Conservation (phyloP, 305 asterid species). For the Lippia alba region DNA sequence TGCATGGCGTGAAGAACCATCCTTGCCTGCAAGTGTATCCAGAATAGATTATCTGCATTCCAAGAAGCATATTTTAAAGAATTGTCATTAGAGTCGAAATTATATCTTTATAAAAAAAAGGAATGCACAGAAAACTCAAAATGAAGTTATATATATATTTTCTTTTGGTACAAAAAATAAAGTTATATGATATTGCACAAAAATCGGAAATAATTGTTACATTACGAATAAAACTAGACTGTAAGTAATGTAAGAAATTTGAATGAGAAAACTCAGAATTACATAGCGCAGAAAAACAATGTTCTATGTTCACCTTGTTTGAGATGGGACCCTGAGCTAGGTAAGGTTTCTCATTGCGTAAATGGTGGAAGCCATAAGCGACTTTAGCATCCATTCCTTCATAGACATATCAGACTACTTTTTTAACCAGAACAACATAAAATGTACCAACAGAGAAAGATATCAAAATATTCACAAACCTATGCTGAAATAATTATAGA, state of each 20-base stretch:
- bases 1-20: conserved; percentile 96
- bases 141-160: background rate
- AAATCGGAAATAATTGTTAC: no score
- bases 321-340: conserved; percentile 90
- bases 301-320: conserved; percentile 68
- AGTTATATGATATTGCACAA: background rate
- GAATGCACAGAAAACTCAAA: background rate
- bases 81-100: conserved; percentile 2
- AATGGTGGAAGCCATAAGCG: conserved; percentile 89
- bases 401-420: conserved; percentile 25
- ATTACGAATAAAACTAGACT: no score
- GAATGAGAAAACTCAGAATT: conserved; percentile 10
- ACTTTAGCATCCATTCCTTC: conserved; percentile 97
- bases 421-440: conserved; percentile 23
- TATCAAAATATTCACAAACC: conserved; percentile 49
- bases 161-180: conserved; percentile 9
- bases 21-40: conserved; percentile 95
- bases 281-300: conserved; percentile 18
- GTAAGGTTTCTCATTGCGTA: conserved; percentile 86
- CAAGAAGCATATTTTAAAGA: conserved; percentile 19
- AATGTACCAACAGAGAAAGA: conserved; percentile 16
- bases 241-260: no score
- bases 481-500: conserved; percentile 93
- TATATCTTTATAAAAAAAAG: background rate
- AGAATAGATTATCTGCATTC: conserved; percentile 67